Evolutionary conservation across 1,284 basidiomycete species (phyloP).

Genomic region (Leccinum ponderosum): DNA sequence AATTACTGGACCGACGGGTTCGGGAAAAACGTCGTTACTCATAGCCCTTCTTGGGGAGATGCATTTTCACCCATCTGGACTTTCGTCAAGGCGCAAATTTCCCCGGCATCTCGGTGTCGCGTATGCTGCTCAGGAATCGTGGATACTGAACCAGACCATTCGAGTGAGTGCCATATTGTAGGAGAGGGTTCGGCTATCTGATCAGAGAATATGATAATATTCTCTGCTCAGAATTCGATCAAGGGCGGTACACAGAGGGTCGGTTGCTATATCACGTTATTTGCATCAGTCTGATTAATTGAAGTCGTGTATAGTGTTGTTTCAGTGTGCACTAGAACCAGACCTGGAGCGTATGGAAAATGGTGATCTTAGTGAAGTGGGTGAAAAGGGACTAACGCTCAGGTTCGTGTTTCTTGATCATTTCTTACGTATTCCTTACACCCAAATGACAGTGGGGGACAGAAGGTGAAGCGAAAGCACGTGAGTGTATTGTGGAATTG

Average conservation of each 20-base stretch:
- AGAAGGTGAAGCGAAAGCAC: conserved; percentile 7
- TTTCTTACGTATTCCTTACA: not conserved
- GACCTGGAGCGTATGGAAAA: conserved; percentile 60
- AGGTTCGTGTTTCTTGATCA: conserved; percentile 10
- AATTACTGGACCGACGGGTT: conserved; percentile 62
- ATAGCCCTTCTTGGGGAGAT: conserved; percentile 54
- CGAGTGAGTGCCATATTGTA: conserved; percentile 23
- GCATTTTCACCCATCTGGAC: conserved; percentile 8
- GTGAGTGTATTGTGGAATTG: no score
- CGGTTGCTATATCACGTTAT: not conserved
- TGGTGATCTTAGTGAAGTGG: conserved; percentile 45
- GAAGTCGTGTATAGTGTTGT: conserved; percentile 39
- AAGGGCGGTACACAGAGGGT: conserved; percentile 11
- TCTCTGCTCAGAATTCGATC: conserved; percentile 8
- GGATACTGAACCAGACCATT: conserved; percentile 57
- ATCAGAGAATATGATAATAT: conserved; percentile 8
- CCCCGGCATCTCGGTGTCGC: conserved; percentile 58
- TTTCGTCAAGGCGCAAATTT: conserved; percentile 48
- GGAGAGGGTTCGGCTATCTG: conserved; percentile 25
- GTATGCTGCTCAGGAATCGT: conserved; percentile 66
- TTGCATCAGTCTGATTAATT: not conserved
- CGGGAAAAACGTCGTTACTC: conserved; percentile 51
- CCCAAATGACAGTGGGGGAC: conserved; percentile 5
- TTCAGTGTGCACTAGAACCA: conserved; percentile 58
- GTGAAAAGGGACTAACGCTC: conserved; percentile 32